These are phyloP conservation scores for Fusarium dimerum DNA, from an alignment of 2,329 filamentous ascomycete species.

Conservation along the genomic window DNA sequence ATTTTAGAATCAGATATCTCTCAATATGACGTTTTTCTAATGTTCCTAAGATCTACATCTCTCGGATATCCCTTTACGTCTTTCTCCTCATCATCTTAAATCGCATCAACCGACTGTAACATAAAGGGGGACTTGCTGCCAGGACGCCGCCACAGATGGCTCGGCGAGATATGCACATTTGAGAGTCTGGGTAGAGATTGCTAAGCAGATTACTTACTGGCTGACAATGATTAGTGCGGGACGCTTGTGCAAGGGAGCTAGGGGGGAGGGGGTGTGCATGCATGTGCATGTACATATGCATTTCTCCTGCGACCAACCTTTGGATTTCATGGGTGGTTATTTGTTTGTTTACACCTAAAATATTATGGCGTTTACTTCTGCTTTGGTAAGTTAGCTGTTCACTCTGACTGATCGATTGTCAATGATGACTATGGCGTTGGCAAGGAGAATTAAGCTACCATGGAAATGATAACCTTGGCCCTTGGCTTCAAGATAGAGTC, in stretches of 20 bases:
- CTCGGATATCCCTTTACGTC: not conserved
- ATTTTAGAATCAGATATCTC: too few relatives aligned
- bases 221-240: slow-evolving; percentile 21
- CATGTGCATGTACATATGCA: slow-evolving; percentile 12
- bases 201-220: slow-evolving; percentile 17
- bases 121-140: not conserved
- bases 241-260: slow-evolving; percentile 11
- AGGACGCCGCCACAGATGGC: slow-evolving; percentile 10
- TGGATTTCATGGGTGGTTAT: not conserved
- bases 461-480: not conserved
- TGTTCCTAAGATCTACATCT: too few relatives aligned
- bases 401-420: not conserved
- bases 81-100: not conserved
- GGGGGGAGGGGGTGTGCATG: slow-evolving; percentile 6
- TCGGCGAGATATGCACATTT: slow-evolving; percentile 9
- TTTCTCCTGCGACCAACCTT: slow-evolving; percentile 9
- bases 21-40: too few relatives aligned
- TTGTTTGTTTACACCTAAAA: slow-evolving; percentile 7
- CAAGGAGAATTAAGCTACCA: not conserved
- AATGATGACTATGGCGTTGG: not conserved
- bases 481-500: not conserved
- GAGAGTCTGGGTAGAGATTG: slow-evolving; percentile 8
- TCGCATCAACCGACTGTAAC: not conserved
- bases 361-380: not conserved
- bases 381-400: not conserved